These are phyloP conservation scores for Fistulifera pelliculosa DNA, from an alignment of 108 stramenopile species.

Conservation along the genomic window DNA sequence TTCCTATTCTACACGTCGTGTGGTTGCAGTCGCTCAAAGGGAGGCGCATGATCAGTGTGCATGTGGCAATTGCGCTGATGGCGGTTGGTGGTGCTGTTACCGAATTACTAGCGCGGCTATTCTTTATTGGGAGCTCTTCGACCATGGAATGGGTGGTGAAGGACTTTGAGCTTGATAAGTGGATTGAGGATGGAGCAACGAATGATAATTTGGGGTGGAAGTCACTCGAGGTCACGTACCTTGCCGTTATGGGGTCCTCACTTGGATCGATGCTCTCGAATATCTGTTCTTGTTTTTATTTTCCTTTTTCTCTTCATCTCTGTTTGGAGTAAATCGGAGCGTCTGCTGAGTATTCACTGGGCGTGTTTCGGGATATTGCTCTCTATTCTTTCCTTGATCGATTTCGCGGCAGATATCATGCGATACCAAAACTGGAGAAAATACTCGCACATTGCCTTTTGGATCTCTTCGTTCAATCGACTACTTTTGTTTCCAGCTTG, in stretches of 20 bases:
- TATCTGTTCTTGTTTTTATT: conserved; percentile 14
- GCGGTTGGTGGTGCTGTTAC: conserved; percentile 47
- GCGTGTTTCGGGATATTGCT: neutral
- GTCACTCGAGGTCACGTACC: conserved; percentile 51
- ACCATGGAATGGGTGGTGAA: conserved; percentile 38
- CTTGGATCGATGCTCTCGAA: conserved; percentile 23
- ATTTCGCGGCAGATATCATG: conserved; percentile 51
- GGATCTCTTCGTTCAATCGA: conserved; percentile 30
- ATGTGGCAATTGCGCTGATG: conserved; percentile 42
- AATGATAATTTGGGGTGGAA: conserved; percentile 64
- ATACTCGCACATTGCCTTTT: conserved; percentile 39
- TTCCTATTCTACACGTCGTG: conserved; percentile 56
- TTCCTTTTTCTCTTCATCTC: conserved; percentile 22
- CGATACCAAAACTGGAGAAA: conserved; percentile 37
- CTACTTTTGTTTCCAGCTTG: conserved; percentile 53
- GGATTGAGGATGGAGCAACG: conserved; percentile 16
- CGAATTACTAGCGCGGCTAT: conserved; percentile 47
- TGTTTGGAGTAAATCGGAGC: conserved; percentile 3
- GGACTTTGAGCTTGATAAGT: conserved; percentile 58
- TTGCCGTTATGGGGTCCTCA: conserved; percentile 35
- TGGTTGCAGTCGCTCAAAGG: conserved; percentile 56
- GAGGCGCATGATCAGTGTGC: conserved; percentile 32
- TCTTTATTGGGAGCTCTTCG: conserved; percentile 43
- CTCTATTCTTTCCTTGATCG: conserved; percentile 30
- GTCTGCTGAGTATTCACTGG: conserved; percentile 1